Percentiles rank a stretch among this genome's conserved stretches.
phyloP scores from a whole-genome alignment of 345 rosid species.

The Aquilaria malaccensis region DNA sequence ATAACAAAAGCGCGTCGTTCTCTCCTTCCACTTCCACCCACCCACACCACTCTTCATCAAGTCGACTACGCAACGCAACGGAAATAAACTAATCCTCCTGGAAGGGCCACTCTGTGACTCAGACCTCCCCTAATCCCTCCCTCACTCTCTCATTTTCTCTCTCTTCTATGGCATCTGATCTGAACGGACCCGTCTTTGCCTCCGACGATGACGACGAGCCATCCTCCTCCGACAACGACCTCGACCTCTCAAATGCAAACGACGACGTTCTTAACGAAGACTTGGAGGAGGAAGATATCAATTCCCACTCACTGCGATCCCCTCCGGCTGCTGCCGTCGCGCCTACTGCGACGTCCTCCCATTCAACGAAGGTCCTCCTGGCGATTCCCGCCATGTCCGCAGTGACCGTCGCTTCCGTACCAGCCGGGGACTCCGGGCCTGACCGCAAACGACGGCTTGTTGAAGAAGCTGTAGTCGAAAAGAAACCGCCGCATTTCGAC shows the following conservation, averaged over 20 bases:
- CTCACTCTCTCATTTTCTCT: background rate
- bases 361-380: conserved; percentile 28
- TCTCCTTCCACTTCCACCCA: too few species aligned
- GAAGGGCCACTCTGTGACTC: too few species aligned
- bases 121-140: conserved; percentile 3
- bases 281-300: conserved; percentile 44
- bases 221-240: conserved; percentile 43
- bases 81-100: too few species aligned
- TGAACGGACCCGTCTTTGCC: conserved; percentile 51
- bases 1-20: too few species aligned
- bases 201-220: conserved; percentile 38
- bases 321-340: conserved; percentile 22
- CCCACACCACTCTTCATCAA: too few species aligned
- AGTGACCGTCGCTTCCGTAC: conserved; percentile 29
- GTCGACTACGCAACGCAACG: too few species aligned
- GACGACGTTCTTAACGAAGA: conserved; percentile 34
- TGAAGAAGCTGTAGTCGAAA: conserved; percentile 17
- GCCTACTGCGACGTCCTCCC: conserved; percentile 24
- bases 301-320: conserved; percentile 33
- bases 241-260: conserved; percentile 26
- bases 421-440: conserved; percentile 31
- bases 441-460: conserved; percentile 45
- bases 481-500: conserved; percentile 44
- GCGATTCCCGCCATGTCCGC: conserved; percentile 32
- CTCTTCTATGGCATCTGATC: conserved; percentile 48